Base-by-base conservation (phyloP, 2,329 filamentous ascomycete species). In the Sclerotinia nivalis region DNA sequence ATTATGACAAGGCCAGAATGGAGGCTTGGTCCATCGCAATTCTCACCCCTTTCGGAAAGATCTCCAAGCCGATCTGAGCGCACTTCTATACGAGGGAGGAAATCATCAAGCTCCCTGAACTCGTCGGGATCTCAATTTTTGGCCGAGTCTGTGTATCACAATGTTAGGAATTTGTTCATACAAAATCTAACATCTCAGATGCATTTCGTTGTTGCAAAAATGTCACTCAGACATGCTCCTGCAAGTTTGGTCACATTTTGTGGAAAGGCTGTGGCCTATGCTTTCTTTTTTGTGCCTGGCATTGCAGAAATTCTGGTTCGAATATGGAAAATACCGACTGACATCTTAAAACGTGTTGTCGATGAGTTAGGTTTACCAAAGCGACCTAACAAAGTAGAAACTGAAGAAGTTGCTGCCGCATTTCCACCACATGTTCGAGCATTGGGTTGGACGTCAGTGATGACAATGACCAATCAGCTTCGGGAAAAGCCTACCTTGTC, bases 1-100 rank as follows among this genome's bases (percentile, higher is more conserved):
- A 88, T 93, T 74, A 91, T 93, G 89, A 86, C 87, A 71, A 83
- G 90, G 71, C 86, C 88, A 4, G 90, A 92, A 80, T 93, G 90
- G 90, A 84, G 88, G 71, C 80, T 87, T 34, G 81, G 85, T 12
- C 85, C 88, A 1, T 89, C 87, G 28, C 83, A 86, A 6, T 86
- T 86, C 74, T 84, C 84, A 61, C 83, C 85, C 6, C 77, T 87
- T 40, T 79, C 79, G 49, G 82, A 84, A 61, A 82, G 82, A 54
- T 78, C 76, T 69, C 74, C 72, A 20, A 76, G 75, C 69, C 73
- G 65, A 73, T 79, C 73, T 40, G 75, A 73, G 78, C 80, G 73
- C 25, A 66, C 67, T 2, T 61, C 73, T 12, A 59, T 75, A 18
- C 65, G 73, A 52, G 72, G 72, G 20, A 72, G 73, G 55, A 75